Conservation (phyloP, 1,139 yeast species). For the Pneumocystis jirovecii region DNA sequence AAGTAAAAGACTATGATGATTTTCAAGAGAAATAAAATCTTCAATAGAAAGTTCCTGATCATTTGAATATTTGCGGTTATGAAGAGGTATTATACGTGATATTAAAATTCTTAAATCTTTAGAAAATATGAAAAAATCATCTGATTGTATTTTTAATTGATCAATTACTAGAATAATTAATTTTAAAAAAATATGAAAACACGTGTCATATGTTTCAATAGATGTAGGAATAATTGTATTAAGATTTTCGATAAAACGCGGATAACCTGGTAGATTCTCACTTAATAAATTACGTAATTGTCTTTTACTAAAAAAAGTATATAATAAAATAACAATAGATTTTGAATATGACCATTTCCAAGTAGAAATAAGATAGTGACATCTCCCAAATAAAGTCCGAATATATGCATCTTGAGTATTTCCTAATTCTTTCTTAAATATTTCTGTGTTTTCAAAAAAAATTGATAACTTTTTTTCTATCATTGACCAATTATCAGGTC, state of each 20-base stretch:
- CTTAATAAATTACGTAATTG: slow-evolving; percentile 12
- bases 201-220: slow-evolving; percentile 15
- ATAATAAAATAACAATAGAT: slow-evolving; percentile 13
- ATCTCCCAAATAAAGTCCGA: slow-evolving; percentile 14
- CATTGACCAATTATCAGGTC: slow-evolving; percentile 7
- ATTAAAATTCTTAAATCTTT: slow-evolving; percentile 9
- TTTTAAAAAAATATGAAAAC: slow-evolving; percentile 17
- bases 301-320: slow-evolving; percentile 15
- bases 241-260: slow-evolving; percentile 14
- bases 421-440: slow-evolving; percentile 1
- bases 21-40: slow-evolving; percentile 16
- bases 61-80: slow-evolving; percentile 16
- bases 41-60: slow-evolving; percentile 11
- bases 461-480: slow-evolving; percentile 12
- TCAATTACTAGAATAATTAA: slow-evolving; percentile 3
- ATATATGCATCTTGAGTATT: slow-evolving; percentile 11
- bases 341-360: slow-evolving; percentile 17
- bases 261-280: slow-evolving; percentile 12
- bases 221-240: slow-evolving; percentile 9
- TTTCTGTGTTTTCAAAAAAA: slow-evolving; percentile 8
- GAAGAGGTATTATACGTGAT: slow-evolving; percentile 17
- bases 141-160: slow-evolving; percentile 5
- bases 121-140: slow-evolving; percentile 1
- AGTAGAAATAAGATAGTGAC: slow-evolving; percentile 13
- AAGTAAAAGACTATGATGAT: slow-evolving; percentile 15